Base-by-base conservation (phyloP, 2,329 filamentous ascomycete species). In the Aspergillus hortae region DNA sequence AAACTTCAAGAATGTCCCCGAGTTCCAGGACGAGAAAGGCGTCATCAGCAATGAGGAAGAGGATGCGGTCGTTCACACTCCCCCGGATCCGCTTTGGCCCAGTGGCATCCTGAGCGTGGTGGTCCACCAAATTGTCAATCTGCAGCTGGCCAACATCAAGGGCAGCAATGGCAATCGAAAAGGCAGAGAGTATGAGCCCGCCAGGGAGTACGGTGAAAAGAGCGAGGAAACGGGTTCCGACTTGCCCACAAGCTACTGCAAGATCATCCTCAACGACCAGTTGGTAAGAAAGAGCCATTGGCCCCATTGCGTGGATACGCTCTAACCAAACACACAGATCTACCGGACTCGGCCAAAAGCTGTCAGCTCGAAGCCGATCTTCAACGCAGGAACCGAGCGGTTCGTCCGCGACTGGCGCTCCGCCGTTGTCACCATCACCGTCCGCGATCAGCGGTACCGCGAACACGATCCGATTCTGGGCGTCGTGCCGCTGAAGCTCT, bases 321-420 rank as follows among this genome's bases (percentile, higher is more conserved):
- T 47, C 27, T 51, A 50, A 57, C 44, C 27, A 19, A 56, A 59
- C 56, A 59, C 43, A 6, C 60, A 80, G 74, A 79, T 91, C 15
- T 97, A 96, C 77, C 91, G 92, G 65, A 97, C 92, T n/a, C 84
- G 94, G 64, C 84, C 90, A 33, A 97, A 99, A 77, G 92, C 92
- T 4, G 88, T 95, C 6, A 95, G 89, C 33, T 95, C 90, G 48
- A 92, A 95, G 68, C 94, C 94, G 1, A 96, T 97, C 58, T 97
- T 96, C 80, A 96, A 97, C 62, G 92, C 94, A 3, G 92, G 92
- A 54, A 96, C 92, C 0, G 94, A 99, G 67, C 84, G 88, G 11
- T 97, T 97, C 62, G 77, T 97, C 27, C 87, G 92, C 19, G 92
- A 99, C 66, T 99, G 94, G 94, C 82, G 90, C 57, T 94, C 89